A percentile compares a stretch with the other conserved stretches of the same genome.
Conservation (phyloP, 2,329 filamentous ascomycete genomes). For the Helotiales sp. region DNA sequence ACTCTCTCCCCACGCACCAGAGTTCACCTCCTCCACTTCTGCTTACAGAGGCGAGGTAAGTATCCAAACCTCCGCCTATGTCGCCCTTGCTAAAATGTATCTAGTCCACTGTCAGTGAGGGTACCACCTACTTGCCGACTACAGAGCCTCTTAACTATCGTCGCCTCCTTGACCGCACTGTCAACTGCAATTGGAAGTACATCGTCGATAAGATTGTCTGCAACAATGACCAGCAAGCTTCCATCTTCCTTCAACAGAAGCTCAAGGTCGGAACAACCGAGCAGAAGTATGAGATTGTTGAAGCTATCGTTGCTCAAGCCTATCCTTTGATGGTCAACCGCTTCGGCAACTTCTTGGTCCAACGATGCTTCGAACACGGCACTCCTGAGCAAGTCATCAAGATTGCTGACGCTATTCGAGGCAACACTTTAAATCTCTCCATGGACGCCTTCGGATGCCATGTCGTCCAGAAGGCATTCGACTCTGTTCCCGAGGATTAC, state of each 20-base stretch:
- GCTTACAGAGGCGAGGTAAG: slow-evolving; percentile 37
- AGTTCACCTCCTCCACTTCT: slow-evolving; percentile 61
- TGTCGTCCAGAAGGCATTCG: slow-evolving; percentile 97
- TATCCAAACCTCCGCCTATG: slow-evolving; percentile 3
- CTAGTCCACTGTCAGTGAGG: slow-evolving; percentile 52
- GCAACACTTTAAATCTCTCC: slow-evolving; percentile 89
- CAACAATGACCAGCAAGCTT: slow-evolving; percentile 98
- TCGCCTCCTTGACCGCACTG: slow-evolving; percentile 88
- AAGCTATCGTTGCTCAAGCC: slow-evolving; percentile 91
- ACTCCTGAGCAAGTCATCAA: slow-evolving; percentile 91
- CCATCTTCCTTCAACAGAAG: slow-evolving; percentile 98
- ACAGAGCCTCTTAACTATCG: slow-evolving; percentile 96
- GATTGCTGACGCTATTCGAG: slow-evolving; percentile 91
- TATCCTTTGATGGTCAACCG: slow-evolving; percentile 98
- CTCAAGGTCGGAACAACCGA: slow-evolving; percentile 93
- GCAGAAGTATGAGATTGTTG: slow-evolving; percentile 96
- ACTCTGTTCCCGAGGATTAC: slow-evolving; percentile 95
- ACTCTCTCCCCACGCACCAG: slow-evolving; percentile 71
- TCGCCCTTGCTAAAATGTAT: slow-evolving; percentile 31
- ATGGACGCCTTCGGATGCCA: slow-evolving; percentile 99
- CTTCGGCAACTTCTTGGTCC: slow-evolving; percentile 97
- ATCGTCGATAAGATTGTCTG: slow-evolving; percentile 99
- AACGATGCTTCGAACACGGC: slow-evolving; percentile 98
- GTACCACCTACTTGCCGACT: slow-evolving; percentile 78
- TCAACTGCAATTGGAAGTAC: slow-evolving; percentile 98